A percentile compares a stretch with the other conserved stretches of the same genome.
Conservation (phyloP, 345 rosid species). For the Ricinus communis region DNA sequence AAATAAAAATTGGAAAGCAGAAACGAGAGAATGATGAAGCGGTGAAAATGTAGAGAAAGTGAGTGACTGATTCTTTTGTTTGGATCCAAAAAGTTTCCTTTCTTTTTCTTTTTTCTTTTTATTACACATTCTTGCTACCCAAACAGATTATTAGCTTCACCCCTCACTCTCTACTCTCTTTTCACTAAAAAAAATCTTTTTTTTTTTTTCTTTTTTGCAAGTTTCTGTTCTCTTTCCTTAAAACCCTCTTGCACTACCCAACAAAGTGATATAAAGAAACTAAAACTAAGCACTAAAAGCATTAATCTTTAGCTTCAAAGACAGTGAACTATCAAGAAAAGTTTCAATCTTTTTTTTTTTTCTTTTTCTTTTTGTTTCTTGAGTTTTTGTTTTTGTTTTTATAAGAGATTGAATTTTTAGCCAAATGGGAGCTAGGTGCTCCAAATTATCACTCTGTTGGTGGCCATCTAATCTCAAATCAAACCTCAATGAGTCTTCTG, state of each 20-base stretch:
- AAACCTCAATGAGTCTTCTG: slow-evolving; percentile 62
- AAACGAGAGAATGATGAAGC: slow-evolving; percentile 27
- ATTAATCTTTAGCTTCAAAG: neutral
- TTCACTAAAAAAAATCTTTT: neutral
- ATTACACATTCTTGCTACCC: slow-evolving; percentile 36
- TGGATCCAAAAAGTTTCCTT: slow-evolving; percentile 44
- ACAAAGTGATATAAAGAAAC: slow-evolving; percentile 18
- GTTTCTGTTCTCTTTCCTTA: slow-evolving; percentile 30
- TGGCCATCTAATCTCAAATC: slow-evolving; percentile 75
- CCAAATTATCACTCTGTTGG: slow-evolving; percentile 83
- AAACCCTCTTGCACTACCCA: slow-evolving; percentile 10
- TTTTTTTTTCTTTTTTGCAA: too few species aligned
- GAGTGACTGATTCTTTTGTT: slow-evolving; percentile 7
- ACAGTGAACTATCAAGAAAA: neutral
- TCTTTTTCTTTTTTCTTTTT: slow-evolving; percentile 12
- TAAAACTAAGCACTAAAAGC: neutral
- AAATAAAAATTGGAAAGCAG: slow-evolving; percentile 2
- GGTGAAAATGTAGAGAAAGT: slow-evolving; percentile 21
- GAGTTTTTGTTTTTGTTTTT: neutral
- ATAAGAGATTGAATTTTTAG: slow-evolving; percentile 1
- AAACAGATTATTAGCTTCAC: slow-evolving; percentile 30
- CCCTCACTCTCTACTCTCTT: slow-evolving; percentile 25
- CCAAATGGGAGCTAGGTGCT: slow-evolving; percentile 89
- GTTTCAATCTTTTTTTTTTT: neutral
- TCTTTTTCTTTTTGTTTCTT: too few species aligned